Conservation (phyloP, 768 basidiomycete species). For the Lactarius evosmus region DNA sequence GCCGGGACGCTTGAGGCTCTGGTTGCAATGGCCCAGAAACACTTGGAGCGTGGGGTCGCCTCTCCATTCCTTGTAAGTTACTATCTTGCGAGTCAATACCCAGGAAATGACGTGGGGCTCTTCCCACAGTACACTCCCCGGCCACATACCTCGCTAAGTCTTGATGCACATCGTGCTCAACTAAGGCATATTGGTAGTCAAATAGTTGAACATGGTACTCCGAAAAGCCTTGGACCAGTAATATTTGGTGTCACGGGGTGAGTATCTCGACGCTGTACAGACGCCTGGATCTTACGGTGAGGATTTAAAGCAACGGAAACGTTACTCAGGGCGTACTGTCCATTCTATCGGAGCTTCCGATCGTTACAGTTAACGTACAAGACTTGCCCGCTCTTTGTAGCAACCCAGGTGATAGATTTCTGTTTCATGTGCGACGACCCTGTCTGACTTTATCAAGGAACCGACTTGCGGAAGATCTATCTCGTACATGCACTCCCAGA, state of each 20-base stretch:
- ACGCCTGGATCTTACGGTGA: constrained; percentile 13
- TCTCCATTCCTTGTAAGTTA: constrained; percentile 75
- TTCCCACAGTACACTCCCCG: constrained; percentile 66
- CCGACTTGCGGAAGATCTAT: constrained; percentile 66
- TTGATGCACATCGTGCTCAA: constrained; percentile 51
- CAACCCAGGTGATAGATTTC: constrained; percentile 43
- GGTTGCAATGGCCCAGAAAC: constrained; percentile 69
- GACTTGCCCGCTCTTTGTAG: constrained; percentile 57
- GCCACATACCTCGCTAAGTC: constrained; percentile 67
- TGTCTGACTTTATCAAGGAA: constrained; percentile 38
- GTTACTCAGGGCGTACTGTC: constrained; percentile 76
- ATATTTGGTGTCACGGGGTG: constrained; percentile 84
- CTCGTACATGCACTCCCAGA: constrained; percentile 65
- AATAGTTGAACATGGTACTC: constrained; percentile 57
- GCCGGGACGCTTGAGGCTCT: constrained; percentile 84
- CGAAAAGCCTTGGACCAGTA: constrained; percentile 66
- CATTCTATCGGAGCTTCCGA: constrained; percentile 68
- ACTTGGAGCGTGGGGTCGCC: constrained; percentile 74
- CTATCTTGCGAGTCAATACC: background rate
- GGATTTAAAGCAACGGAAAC: constrained; percentile 60
- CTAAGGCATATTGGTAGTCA: constrained; percentile 55
- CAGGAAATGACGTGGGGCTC: background rate
- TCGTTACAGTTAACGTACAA: constrained; percentile 51
- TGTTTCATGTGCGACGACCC: background rate
- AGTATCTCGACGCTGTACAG: constrained; percentile 21